These are phyloP conservation scores for Tuber melanosporum DNA, from an alignment of 495 filamentous ascomycete genomes.

Conservation along the genomic window DNA sequence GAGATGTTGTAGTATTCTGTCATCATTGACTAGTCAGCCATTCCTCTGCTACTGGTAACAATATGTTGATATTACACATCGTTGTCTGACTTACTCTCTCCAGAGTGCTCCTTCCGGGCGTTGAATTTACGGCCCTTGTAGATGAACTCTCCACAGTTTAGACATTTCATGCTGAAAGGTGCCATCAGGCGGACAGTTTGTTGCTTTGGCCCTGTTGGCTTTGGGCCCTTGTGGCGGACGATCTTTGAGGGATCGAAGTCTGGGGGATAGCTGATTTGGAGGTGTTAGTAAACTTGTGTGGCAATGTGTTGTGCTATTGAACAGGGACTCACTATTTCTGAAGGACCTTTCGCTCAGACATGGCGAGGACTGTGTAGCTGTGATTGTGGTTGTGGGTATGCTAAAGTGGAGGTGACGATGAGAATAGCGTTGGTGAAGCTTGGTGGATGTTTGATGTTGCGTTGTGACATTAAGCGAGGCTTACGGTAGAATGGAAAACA, in stretches of 20 bases:
- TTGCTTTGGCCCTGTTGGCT: slow-evolving; percentile 68
- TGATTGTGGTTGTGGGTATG: not conserved
- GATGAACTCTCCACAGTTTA: slow-evolving; percentile 88
- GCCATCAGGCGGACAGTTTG: slow-evolving; percentile 95
- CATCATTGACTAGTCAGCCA: slow-evolving; percentile 8
- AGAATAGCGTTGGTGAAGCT: slow-evolving; percentile 4
- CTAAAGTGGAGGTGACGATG: not conserved
- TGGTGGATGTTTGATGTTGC: slow-evolving; percentile 17
- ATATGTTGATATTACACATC: not conserved
- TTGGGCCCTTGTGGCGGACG: slow-evolving; percentile 61
- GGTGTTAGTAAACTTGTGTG: slow-evolving; percentile 6
- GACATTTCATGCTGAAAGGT: slow-evolving; percentile 91
- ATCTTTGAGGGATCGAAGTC: slow-evolving; percentile 93
- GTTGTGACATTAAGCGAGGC: not conserved
- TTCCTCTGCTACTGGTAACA: not conserved
- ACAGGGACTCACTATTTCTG: slow-evolving; percentile 45
- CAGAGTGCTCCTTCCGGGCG: slow-evolving; percentile 86
- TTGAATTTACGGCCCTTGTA: slow-evolving; percentile 97
- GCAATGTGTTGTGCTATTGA: slow-evolving; percentile 12
- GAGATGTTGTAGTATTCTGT: slow-evolving; percentile 71
- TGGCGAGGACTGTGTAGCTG: slow-evolving; percentile 45
- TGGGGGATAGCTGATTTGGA: slow-evolving; percentile 64
- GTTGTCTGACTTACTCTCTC: slow-evolving; percentile 52
- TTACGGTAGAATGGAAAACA: not conserved
- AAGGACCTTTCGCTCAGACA: slow-evolving; percentile 92